These are phyloP conservation scores for Plenodomus lindquistii DNA, from an alignment of 2,329 filamentous ascomycete species.

Conservation along the genomic window DNA sequence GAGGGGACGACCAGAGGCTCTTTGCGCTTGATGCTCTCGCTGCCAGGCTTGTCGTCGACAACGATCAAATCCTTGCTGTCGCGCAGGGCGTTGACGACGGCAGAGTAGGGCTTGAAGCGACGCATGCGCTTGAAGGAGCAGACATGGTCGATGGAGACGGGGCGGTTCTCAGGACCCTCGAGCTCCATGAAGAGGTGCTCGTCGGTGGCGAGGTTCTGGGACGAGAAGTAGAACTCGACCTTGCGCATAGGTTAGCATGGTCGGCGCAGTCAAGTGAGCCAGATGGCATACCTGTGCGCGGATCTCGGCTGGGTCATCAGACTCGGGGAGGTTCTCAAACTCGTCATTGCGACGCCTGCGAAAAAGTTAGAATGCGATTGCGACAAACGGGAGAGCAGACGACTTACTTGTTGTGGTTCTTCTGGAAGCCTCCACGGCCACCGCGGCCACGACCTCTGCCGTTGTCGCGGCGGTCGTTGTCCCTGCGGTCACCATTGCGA, in stretches of 20 bases:
- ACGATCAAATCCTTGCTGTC: constrained; percentile 75
- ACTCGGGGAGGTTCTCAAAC: constrained; percentile 62
- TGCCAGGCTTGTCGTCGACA: constrained; percentile 61
- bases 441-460: constrained; percentile 15
- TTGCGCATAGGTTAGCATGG: constrained; percentile 41
- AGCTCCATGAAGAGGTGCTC: constrained; percentile 82
- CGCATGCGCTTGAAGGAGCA: constrained; percentile 94
- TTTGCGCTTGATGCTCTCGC: constrained; percentile 68
- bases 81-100: constrained; percentile 81
- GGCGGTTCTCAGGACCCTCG: constrained; percentile 77
- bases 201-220: constrained; percentile 86
- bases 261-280: background rate
- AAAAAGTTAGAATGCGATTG: constrained; percentile 7
- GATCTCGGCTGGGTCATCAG: constrained; percentile 78
- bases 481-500: constrained; percentile 8
- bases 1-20: constrained; percentile 55
- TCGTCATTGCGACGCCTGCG: constrained; percentile 29
- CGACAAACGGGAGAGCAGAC: background rate
- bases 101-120: constrained; percentile 84
- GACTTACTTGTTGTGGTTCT: constrained; percentile 19
- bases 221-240: constrained; percentile 96
- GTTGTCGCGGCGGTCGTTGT: constrained; percentile 12
- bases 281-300: constrained; percentile 70
- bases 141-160: constrained; percentile 77
- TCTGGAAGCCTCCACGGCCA: constrained; percentile 22